These are phyloP conservation scores for Allantophomopsis lycopodina DNA, from an alignment of 2,329 filamentous ascomycete genomes.

Conservation along the genomic window DNA sequence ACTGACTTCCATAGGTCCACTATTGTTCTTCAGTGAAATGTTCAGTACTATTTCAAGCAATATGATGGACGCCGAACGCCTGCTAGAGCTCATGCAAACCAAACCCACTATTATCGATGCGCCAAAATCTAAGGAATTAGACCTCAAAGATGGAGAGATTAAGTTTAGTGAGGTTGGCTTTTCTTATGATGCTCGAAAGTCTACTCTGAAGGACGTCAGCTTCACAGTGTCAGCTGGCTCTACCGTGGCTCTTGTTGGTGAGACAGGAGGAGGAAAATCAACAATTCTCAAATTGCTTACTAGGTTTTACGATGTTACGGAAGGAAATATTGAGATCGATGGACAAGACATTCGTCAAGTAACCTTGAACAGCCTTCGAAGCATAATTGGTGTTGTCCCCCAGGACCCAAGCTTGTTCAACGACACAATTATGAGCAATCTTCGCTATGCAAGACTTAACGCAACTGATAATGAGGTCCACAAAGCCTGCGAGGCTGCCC, in stretches of 20 bases:
- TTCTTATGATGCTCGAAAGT: constrained; percentile 36
- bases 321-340: constrained; percentile 40
- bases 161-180: constrained; percentile 40
- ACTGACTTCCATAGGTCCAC: constrained; percentile 19
- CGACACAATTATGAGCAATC: constrained; percentile 47
- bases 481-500: constrained; percentile 4
- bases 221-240: constrained; percentile 35
- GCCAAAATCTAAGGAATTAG: constrained; percentile 27
- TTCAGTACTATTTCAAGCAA: constrained; percentile 32
- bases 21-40: constrained; percentile 33
- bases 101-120: constrained; percentile 39
- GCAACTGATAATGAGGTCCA: constrained; percentile 43
- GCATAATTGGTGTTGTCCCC: constrained; percentile 47
- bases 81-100: constrained; percentile 40
- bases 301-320: constrained; percentile 43
- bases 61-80: constrained; percentile 51
- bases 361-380: constrained; percentile 39
- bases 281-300: constrained; percentile 46
- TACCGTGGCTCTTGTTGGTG: constrained; percentile 45
- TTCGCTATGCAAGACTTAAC: constrained; percentile 46
- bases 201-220: constrained; percentile 32
- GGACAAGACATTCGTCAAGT: constrained; percentile 45
- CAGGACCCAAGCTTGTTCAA: constrained; percentile 54
- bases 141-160: constrained; percentile 31
- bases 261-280: constrained; percentile 49